Percentiles rank a stretch among this genome's conserved stretches.
Conservation (phyloP, 2,329 filamentous ascomycete genomes). For the Mycosphaerella sp. region DNA sequence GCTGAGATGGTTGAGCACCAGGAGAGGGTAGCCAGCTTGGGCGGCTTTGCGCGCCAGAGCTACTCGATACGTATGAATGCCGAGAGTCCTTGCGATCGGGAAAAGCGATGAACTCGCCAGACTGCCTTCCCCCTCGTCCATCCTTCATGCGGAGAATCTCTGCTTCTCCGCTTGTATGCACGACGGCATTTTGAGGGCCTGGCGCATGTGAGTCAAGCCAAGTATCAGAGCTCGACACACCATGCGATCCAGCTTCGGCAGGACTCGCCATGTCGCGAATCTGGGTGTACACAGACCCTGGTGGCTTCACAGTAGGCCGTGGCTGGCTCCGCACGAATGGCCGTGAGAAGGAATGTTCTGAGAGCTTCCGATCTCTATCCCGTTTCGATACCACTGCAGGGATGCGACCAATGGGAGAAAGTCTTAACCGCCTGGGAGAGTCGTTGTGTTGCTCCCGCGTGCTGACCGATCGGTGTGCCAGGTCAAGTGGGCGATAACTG, state of each 20-base stretch:
- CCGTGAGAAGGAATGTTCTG: constrained; percentile 76
- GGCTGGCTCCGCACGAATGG: constrained; percentile 58
- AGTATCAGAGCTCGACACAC: constrained; percentile 27
- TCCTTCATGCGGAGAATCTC: background rate
- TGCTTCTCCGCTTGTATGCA: background rate
- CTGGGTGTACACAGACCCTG: constrained; percentile 28
- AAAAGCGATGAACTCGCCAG: constrained; percentile 65
- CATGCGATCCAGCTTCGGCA: constrained; percentile 25
- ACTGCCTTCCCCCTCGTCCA: constrained; percentile 14
- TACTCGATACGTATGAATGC: constrained; percentile 55
- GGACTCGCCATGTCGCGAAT: constrained; percentile 34
- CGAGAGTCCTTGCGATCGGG: constrained; percentile 67
- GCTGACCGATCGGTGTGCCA: constrained; percentile 20
- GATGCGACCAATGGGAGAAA: constrained; percentile 79
- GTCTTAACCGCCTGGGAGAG: constrained; percentile 37
- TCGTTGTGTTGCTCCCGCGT: constrained; percentile 35
- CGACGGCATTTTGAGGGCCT: background rate
- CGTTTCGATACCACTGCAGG: constrained; percentile 68
- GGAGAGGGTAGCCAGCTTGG: constrained; percentile 38
- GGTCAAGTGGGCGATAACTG: constrained; percentile 11
- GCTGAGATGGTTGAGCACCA: constrained; percentile 34
- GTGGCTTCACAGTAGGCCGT: constrained; percentile 26
- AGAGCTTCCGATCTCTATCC: constrained; percentile 57
- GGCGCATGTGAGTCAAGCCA: background rate
- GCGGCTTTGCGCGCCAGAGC: constrained; percentile 51